These are phyloP conservation scores for Epichloe elymi DNA, from an alignment of 2,329 filamentous ascomycete species.

Conservation along the genomic window DNA sequence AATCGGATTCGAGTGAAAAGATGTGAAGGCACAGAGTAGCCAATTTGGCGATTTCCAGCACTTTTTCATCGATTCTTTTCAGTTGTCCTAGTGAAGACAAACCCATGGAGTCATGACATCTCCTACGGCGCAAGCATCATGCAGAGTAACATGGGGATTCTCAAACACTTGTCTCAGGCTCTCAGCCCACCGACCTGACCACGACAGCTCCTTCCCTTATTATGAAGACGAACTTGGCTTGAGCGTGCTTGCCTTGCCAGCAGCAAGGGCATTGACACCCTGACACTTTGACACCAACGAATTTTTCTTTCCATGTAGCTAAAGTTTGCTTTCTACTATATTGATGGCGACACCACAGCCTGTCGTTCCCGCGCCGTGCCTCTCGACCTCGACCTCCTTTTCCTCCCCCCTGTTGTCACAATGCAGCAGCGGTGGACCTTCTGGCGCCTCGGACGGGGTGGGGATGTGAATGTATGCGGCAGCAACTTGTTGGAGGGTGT, in stretches of 20 bases:
- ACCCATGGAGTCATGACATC: neutral
- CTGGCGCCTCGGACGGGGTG: neutral
- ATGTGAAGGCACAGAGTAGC: neutral
- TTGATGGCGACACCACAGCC: too few relatives aligned
- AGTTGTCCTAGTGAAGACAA: neutral
- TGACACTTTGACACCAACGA: too few relatives aligned
- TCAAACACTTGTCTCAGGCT: constrained; percentile 3
- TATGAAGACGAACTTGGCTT: constrained; percentile 4
- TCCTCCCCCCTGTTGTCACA: neutral
- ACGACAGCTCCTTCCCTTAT: neutral
- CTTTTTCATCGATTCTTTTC: too few relatives aligned
- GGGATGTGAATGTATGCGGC: neutral
- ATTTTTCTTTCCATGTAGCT: too few relatives aligned
- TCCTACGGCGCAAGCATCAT: neutral
- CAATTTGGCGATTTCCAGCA: too few relatives aligned
- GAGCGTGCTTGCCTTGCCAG: constrained; percentile 2
- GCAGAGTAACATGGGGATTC: neutral
- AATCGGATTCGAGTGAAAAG: neutral
- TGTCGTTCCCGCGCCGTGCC: neutral
- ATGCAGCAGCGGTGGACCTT: neutral
- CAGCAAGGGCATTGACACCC: neutral
- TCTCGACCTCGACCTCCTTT: neutral
- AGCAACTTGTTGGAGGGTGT: too few relatives aligned
- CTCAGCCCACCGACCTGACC: neutral
- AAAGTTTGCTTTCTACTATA: neutral